phyloP scores from a whole-genome alignment of 495 filamentous ascomycete genomes.

The Neurospora cerealis region DNA sequence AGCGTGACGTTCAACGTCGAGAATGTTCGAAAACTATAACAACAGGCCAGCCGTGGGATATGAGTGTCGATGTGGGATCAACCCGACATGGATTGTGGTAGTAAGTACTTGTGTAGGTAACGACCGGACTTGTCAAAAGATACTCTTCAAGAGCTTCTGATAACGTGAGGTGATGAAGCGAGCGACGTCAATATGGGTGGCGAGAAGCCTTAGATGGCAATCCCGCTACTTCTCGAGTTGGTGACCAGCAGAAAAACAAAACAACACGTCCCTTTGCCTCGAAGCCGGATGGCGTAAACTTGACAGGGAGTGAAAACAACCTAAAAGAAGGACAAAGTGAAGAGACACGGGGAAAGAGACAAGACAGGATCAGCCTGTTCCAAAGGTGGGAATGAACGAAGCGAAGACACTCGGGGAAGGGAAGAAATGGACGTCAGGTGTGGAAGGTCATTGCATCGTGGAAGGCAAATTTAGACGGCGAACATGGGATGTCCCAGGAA shows the following conservation, averaged over 20 bases:
- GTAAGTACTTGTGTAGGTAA: constrained; percentile 1
- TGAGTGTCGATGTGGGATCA: constrained; percentile 19
- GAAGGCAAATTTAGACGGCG: constrained; percentile 13
- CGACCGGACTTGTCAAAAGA: constrained; percentile 2
- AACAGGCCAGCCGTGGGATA: constrained; percentile 29
- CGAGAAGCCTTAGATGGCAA: background rate
- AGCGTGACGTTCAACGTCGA: constrained; percentile 1
- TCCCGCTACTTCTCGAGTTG: background rate
- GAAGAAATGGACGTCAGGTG: background rate
- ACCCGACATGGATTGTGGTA: constrained; percentile 19
- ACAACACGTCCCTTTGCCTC: background rate
- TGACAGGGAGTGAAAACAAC: background rate
- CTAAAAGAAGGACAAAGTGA: background rate
- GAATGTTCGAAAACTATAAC: constrained; percentile 3
- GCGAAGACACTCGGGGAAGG: background rate
- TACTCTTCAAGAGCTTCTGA: constrained; percentile 1
- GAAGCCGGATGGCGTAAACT: background rate
- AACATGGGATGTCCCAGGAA: constrained; percentile 6
- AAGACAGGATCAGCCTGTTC: background rate
- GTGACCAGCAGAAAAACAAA: background rate
- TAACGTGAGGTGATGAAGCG: background rate
- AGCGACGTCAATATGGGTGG: background rate
- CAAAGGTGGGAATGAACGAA: background rate
- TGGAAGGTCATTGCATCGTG: background rate
- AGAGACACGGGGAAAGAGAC: background rate